Percentiles rank a stretch among this genome's conserved stretches.
These are phyloP conservation scores for Diaporthe aspalathi DNA, from an alignment of 2,329 filamentous ascomycete genomes.

Conservation along the genomic window DNA sequence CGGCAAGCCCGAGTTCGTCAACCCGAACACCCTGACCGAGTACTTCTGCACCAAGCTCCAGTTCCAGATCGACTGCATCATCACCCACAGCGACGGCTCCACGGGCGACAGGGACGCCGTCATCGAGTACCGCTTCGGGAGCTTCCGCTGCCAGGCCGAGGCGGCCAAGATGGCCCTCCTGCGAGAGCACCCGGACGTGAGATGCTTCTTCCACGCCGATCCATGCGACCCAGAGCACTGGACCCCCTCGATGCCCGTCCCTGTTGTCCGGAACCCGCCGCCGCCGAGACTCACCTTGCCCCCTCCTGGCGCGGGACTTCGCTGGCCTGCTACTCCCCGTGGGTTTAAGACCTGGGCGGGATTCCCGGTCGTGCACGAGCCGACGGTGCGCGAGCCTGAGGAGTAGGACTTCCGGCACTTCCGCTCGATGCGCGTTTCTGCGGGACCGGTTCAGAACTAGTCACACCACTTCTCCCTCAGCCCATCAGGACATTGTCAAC, in stretches of 20 bases:
- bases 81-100: conserved; percentile 43
- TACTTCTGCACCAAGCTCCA: conserved; percentile 58
- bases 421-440: background rate
- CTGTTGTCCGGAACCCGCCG: background rate
- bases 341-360: background rate
- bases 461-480: background rate
- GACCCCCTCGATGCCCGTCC: background rate
- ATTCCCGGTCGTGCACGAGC: background rate
- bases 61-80: conserved; percentile 60
- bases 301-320: background rate
- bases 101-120: conserved; percentile 42
- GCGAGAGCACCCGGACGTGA: conserved; percentile 42
- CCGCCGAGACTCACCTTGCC: too few species aligned
- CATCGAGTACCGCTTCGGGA: conserved; percentile 65
- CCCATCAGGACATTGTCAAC: background rate
- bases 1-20: conserved; percentile 58
- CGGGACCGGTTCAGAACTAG: background rate
- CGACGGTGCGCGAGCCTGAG: background rate
- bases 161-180: conserved; percentile 52
- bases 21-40: conserved; percentile 50
- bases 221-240: conserved; percentile 37
- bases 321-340: background rate
- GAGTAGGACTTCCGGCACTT: background rate
- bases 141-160: conserved; percentile 66
- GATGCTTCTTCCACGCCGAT: conserved; percentile 41